These are phyloP conservation scores for Hippophae gyantsensis DNA, from an alignment of 306 rosid species.

Conservation along the genomic window DNA sequence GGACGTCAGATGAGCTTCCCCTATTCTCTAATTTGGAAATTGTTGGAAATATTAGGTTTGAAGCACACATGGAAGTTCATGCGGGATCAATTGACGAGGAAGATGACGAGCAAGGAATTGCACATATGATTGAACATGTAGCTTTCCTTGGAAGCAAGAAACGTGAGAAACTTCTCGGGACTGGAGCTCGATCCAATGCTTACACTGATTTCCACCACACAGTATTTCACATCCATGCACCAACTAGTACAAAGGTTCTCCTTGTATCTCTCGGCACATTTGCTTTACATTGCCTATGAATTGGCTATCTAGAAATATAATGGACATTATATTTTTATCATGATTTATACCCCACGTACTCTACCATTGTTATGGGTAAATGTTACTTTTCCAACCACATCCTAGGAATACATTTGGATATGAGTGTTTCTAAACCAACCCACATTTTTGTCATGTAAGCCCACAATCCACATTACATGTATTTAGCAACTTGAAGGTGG, in stretches of 20 bases:
- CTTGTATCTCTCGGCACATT: conserved; percentile 13
- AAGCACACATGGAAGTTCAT: conserved; percentile 98
- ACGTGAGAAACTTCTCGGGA: conserved; percentile 95
- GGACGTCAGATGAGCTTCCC: not conserved
- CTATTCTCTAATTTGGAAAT: not conserved
- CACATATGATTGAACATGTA: conserved; percentile 99
- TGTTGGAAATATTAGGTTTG: conserved; percentile 59
- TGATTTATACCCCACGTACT: too few relatives aligned
- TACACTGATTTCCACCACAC: conserved; percentile 99
- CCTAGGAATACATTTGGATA: too few relatives aligned
- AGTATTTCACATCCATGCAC: conserved; percentile 96
- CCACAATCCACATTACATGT: too few relatives aligned
- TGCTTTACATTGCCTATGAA: not conserved
- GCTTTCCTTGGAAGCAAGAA: conserved; percentile 99
- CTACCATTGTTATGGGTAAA: too few relatives aligned
- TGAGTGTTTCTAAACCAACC: too few relatives aligned
- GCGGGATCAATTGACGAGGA: conserved; percentile 94
- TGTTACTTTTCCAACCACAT: too few relatives aligned
- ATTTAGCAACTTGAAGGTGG: too few relatives aligned
- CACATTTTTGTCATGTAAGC: too few relatives aligned
- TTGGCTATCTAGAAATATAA: too few relatives aligned
- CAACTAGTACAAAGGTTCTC: conserved; percentile 69
- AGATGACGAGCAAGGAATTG: conserved; percentile 96
- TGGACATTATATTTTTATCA: too few relatives aligned
- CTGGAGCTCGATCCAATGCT: conserved; percentile 98